Evolutionary conservation across 2,329 filamentous ascomycete species (phyloP).

Genomic region (Trichoderma aggressivum): DNA sequence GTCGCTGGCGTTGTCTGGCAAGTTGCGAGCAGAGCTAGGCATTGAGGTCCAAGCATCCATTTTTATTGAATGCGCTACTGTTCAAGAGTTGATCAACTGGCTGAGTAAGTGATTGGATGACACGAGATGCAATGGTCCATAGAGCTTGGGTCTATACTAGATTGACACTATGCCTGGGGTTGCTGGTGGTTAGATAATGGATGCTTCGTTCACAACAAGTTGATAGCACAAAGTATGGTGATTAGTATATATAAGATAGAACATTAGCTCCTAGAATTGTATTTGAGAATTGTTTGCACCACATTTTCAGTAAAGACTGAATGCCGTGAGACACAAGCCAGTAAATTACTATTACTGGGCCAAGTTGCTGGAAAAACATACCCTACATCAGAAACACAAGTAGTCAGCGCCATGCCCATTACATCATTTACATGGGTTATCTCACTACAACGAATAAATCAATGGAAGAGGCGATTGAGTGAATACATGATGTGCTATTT

Average conservation of each 20-base stretch:
- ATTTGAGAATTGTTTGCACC: neutral
- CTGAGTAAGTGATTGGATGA: neutral
- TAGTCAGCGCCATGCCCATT: neutral
- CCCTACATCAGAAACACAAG: neutral
- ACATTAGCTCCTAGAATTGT: neutral
- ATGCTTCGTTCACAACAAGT: neutral
- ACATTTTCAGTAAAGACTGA: neutral
- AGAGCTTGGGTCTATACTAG: neutral
- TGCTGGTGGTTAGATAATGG: neutral
- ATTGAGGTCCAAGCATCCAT: conserved; percentile 18
- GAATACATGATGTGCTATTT: neutral
- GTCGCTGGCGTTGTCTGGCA: conserved; percentile 38
- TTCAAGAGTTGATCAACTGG: conserved; percentile 4
- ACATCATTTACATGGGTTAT: neutral
- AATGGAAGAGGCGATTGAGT: neutral
- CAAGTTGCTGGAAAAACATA: neutral
- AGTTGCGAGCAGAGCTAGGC: conserved; percentile 16
- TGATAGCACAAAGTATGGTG: neutral
- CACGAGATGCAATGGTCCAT: neutral
- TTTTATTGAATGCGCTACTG: conserved; percentile 19
- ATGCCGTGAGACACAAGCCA: neutral
- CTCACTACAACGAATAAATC: neutral
- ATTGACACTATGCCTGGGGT: neutral
- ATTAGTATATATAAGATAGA: neutral
- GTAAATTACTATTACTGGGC: neutral